phyloP scores from a whole-genome alignment of 2,329 filamentous ascomycete species.

The Daldinia sp. region DNA sequence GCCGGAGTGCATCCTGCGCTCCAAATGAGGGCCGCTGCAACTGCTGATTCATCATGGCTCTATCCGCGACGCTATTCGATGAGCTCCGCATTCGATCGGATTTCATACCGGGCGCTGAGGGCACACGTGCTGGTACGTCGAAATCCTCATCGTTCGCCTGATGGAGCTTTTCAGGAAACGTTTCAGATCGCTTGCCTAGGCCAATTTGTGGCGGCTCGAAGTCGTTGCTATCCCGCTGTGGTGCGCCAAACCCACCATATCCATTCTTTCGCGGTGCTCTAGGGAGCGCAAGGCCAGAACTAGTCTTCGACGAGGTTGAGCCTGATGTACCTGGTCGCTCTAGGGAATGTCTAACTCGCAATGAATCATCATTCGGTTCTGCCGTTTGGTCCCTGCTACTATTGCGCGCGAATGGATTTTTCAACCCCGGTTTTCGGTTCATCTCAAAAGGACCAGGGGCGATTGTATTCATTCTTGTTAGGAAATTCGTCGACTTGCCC shows the following conservation, averaged over 20 bases:
- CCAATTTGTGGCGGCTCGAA: slow-evolving; percentile 51
- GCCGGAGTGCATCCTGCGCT: slow-evolving; percentile 58
- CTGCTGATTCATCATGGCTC: slow-evolving; percentile 40
- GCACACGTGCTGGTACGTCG: slow-evolving; percentile 54
- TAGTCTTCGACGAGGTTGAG: slow-evolving; percentile 46
- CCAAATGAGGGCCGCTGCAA: slow-evolving; percentile 54
- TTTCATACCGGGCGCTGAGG: slow-evolving; percentile 58
- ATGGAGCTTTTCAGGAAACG: slow-evolving; percentile 56
- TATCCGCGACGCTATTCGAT: slow-evolving; percentile 39
- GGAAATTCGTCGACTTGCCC: slow-evolving; percentile 53
- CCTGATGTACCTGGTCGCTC: slow-evolving; percentile 45
- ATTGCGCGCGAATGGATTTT: slow-evolving; percentile 49
- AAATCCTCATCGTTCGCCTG: slow-evolving; percentile 29
- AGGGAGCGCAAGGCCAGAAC: slow-evolving; percentile 48
- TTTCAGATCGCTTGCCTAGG: slow-evolving; percentile 58
- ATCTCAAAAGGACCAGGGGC: slow-evolving; percentile 72
- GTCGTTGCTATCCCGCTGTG: slow-evolving; percentile 50
- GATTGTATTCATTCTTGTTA: slow-evolving; percentile 71
- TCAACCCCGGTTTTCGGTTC: slow-evolving; percentile 47
- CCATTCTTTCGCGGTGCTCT: slow-evolving; percentile 59
- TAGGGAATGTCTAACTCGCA: slow-evolving; percentile 36
- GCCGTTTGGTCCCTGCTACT: slow-evolving; percentile 36
- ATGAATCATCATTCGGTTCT: slow-evolving; percentile 38
- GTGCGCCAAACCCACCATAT: slow-evolving; percentile 66
- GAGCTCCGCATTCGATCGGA: slow-evolving; percentile 49